Percentiles rank a stretch among this genome's conserved stretches.
Evolutionary conservation across 2,329 filamentous ascomycete species (phyloP).

Genomic region (Ilyonectria sp.): DNA sequence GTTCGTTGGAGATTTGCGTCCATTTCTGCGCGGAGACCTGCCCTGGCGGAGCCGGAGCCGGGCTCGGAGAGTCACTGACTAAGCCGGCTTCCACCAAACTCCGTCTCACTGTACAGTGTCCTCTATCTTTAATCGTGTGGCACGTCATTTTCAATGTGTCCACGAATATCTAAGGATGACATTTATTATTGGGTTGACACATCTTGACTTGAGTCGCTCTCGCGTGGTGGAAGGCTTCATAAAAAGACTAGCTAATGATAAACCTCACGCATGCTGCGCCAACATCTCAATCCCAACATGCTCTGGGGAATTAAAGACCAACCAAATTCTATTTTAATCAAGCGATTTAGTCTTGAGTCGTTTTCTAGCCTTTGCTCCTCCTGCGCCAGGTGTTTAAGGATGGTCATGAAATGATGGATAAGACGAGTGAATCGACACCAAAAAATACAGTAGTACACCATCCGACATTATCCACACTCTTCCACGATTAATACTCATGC

Average conservation of each 20-base stretch:
- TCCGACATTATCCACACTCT: neutral
- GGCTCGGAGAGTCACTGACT: constrained; percentile 21
- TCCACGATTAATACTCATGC: constrained; percentile 10
- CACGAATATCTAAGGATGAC: neutral
- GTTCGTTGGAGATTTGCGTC: constrained; percentile 7
- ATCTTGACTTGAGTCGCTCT: neutral
- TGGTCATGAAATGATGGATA: neutral
- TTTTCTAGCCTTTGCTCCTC: neutral
- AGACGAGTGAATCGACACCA: constrained; percentile 11
- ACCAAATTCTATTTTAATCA: constrained; percentile 19
- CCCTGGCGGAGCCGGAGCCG: constrained; percentile 20
- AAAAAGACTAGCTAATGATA: neutral
- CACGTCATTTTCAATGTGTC: neutral
- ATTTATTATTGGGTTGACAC: neutral
- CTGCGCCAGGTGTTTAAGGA: neutral
- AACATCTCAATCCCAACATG: neutral
- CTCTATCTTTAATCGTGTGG: neutral
- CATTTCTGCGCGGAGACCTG: constrained; percentile 27
- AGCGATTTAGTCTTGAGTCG: neutral
- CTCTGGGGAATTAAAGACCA: neutral
- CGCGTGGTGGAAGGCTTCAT: neutral
- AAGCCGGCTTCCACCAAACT: constrained; percentile 22
- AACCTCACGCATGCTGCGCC: neutral
- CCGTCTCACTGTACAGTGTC: constrained; percentile 1
- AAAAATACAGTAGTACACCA: constrained; percentile 13